A percentile compares a stretch with the other conserved stretches of the same genome.
Conservation (phyloP, 2,329 filamentous ascomycete species). For the Myriosclerotinia duriaeana region DNA sequence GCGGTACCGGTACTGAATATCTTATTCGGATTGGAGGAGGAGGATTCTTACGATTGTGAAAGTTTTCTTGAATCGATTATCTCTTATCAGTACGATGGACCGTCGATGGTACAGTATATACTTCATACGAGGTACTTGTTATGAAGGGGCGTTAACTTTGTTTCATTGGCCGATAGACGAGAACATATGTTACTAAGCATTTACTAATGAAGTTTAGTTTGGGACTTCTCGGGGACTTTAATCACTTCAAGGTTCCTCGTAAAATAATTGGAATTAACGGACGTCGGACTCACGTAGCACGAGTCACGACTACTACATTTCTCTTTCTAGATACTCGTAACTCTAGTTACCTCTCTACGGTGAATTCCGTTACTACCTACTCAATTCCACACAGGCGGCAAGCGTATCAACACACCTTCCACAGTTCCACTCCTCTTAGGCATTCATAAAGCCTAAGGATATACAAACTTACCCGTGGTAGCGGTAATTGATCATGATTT, state of each 20-base stretch:
- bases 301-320: too few species aligned
- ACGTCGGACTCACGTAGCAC: too few species aligned
- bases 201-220: background rate
- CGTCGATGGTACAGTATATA: background rate
- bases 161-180: conserved; percentile 10
- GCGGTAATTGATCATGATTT: background rate
- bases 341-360: too few species aligned
- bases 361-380: too few species aligned
- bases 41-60: background rate
- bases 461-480: background rate
- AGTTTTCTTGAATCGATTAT: too few species aligned
- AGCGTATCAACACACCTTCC: too few species aligned
- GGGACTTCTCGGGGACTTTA: too few species aligned
- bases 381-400: too few species aligned
- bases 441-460: background rate
- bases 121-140: too few species aligned
- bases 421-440: background rate
- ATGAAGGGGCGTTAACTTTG: background rate
- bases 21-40: background rate
- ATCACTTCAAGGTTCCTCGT: too few species aligned
- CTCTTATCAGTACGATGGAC: background rate
- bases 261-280: too few species aligned
- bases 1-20: background rate
- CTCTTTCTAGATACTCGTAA: too few species aligned
- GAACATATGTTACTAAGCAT: background rate